A percentile compares a stretch with the other conserved stretches of the same genome.
Evolutionary conservation across 768 basidiomycete genomes (phyloP).

Genomic region (Scleroderma bovista): DNA sequence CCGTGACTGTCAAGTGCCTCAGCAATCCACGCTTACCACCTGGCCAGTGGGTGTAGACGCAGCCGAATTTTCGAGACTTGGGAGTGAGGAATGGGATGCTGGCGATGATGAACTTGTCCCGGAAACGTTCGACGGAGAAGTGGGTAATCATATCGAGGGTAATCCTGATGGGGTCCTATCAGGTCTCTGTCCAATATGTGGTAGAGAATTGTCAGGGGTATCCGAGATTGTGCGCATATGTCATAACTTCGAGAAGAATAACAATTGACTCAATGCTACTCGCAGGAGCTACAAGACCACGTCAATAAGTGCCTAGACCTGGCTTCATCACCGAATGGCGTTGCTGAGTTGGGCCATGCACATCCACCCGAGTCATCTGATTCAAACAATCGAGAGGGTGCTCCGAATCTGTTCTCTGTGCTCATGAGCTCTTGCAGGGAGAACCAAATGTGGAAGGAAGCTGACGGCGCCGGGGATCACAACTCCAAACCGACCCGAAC

Average conservation of each 20-base stretch:
- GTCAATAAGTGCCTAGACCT: conserved; percentile 53
- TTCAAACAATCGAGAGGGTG: background rate
- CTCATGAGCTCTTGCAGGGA: conserved; percentile 88
- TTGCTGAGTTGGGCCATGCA: background rate
- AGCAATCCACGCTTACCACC: background rate
- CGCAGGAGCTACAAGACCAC: conserved; percentile 47
- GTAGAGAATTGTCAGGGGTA: conserved; percentile 6
- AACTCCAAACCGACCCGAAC: conserved; percentile 40
- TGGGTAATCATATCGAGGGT: conserved; percentile 21
- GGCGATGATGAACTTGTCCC: conserved; percentile 64
- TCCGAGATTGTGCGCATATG: conserved; percentile 18
- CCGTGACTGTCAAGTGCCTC: too few species aligned
- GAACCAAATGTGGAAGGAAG: conserved; percentile 82
- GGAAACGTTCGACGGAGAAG: conserved; percentile 24
- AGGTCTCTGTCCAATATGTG: conserved; percentile 25
- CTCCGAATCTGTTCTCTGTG: conserved; percentile 58
- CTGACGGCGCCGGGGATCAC: conserved; percentile 39
- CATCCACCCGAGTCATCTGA: background rate
- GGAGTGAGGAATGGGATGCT: conserved; percentile 54
- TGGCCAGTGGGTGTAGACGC: background rate
- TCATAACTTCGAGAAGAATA: conserved; percentile 15
- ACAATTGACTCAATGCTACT: conserved; percentile 7
- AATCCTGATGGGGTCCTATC: background rate
- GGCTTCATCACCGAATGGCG: conserved; percentile 7
- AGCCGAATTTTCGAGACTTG: background rate